These are phyloP conservation scores for Kockovaella imperatae DNA, from an alignment of 768 basidiomycete genomes.

Conservation along the genomic window DNA sequence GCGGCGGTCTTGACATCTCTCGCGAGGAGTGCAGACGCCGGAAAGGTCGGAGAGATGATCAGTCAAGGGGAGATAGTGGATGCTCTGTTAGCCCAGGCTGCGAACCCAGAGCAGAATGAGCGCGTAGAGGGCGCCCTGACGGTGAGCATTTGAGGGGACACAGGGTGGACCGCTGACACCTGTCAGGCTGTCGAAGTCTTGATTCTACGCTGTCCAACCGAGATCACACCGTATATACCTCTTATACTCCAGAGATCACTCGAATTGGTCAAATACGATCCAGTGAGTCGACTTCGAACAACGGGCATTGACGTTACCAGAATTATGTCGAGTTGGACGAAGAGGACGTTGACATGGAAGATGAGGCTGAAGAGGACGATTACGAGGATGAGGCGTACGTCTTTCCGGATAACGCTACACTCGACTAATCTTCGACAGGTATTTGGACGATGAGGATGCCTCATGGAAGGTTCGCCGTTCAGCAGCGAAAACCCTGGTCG, in stretches of 20 bases:
- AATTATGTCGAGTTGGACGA: constrained; percentile 62
- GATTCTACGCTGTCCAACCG: constrained; percentile 71
- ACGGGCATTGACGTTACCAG: constrained; percentile 41
- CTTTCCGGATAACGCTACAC: not conserved
- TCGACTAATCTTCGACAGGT: constrained; percentile 49
- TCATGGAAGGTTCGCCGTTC: constrained; percentile 96
- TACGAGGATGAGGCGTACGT: constrained; percentile 69
- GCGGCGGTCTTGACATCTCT: constrained; percentile 55
- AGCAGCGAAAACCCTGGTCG: constrained; percentile 78
- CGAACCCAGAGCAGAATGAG: constrained; percentile 32
- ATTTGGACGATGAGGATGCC: constrained; percentile 95
- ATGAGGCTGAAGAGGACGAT: constrained; percentile 60
- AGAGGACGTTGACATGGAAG: constrained; percentile 55
- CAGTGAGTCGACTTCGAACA: constrained; percentile 52
- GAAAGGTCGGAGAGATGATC: constrained; percentile 20
- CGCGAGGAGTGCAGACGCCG: constrained; percentile 50
- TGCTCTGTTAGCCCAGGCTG: constrained; percentile 18
- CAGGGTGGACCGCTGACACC: not conserved
- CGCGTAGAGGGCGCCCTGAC: constrained; percentile 31
- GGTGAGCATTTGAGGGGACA: constrained; percentile 11
- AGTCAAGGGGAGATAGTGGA: constrained; percentile 16
- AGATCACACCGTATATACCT: constrained; percentile 64
- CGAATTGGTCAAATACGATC: constrained; percentile 85
- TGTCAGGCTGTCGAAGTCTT: constrained; percentile 73
- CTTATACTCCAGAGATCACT: constrained; percentile 63